Percentiles rank a stretch among this genome's conserved stretches.
These are phyloP conservation scores for Leccinum disarticulatum DNA, from an alignment of 768 basidiomycete species.

Conservation along the genomic window DNA sequence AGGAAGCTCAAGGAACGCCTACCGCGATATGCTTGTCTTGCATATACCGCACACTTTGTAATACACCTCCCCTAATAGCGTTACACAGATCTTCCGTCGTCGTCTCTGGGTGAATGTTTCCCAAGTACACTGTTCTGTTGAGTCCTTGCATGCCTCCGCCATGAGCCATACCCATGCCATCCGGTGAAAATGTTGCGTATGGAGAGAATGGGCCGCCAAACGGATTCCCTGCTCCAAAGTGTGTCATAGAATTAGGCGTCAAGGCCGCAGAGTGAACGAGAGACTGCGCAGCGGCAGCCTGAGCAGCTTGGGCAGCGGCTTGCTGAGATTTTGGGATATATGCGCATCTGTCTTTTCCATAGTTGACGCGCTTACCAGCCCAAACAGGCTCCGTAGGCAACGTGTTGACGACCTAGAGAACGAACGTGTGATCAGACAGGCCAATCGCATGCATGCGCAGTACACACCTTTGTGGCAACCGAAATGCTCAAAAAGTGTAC, in stretches of 20 bases:
- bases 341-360: conserved; percentile 97
- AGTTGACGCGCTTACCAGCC: conserved; percentile 96
- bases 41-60: conserved; percentile 95
- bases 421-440: conserved; percentile 3
- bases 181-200: conserved; percentile 53
- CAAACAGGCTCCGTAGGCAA: conserved; percentile 90
- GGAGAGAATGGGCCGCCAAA: conserved; percentile 41
- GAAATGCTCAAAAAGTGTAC: conserved; percentile 97
- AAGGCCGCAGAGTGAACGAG: conserved; percentile 51
- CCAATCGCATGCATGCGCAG: neutral
- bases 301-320: conserved; percentile 82
- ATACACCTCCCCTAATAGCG: conserved; percentile 91
- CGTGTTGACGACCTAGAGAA: conserved; percentile 80
- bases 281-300: conserved; percentile 81
- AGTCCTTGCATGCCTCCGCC: conserved; percentile 50
- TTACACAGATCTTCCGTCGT: conserved; percentile 95
- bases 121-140: conserved; percentile 93
- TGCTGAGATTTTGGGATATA: conserved; percentile 96
- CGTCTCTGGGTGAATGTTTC: conserved; percentile 96
- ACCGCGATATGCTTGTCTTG: conserved; percentile 97
- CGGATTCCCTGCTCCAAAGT: conserved; percentile 31
- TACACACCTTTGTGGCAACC: conserved; percentile 86
- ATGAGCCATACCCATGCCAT: conserved; percentile 33
- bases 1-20: conserved; percentile 32
- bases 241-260: conserved; percentile 29